Conservation (phyloP, 441 rosid species). For the Hypseocharis bilobata region DNA sequence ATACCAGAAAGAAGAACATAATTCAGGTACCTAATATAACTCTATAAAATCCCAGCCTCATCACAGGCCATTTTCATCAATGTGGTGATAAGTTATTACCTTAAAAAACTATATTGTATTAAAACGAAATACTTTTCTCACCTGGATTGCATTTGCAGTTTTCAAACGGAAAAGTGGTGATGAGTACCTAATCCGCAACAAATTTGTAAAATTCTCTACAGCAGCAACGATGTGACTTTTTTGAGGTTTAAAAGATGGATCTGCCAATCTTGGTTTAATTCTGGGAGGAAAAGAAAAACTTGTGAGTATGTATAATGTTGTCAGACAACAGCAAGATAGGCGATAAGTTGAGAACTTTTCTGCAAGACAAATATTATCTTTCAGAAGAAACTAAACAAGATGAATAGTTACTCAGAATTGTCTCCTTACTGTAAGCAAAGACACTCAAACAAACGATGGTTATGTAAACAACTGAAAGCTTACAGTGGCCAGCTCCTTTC, state of each 20-base stretch:
- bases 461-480: constrained; percentile 25
- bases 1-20: neutral
- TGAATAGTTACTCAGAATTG: neutral
- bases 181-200: constrained; percentile 72
- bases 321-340: neutral
- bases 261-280: constrained; percentile 70
- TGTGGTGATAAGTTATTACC: neutral
- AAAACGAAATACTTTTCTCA: constrained; percentile 23
- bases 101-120: neutral
- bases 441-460: constrained; percentile 3
- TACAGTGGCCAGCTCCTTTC: constrained; percentile 77
- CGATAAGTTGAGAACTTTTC: neutral
- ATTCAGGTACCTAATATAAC: neutral
- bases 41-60: too few relatives aligned
- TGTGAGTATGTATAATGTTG: too few relatives aligned
- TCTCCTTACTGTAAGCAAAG: neutral
- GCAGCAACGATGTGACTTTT: constrained; percentile 64
- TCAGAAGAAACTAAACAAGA: neutral
- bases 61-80: too few relatives aligned
- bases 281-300: constrained; percentile 29
- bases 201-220: constrained; percentile 52
- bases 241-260: constrained; percentile 82
- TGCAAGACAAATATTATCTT: neutral
- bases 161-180: constrained; percentile 77
- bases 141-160: constrained; percentile 79